Percentiles rank a stretch among this genome's conserved stretches.
These are phyloP conservation scores for Leucocoprinus leucothites DNA, from an alignment of 768 basidiomycete species.

Conservation along the genomic window DNA sequence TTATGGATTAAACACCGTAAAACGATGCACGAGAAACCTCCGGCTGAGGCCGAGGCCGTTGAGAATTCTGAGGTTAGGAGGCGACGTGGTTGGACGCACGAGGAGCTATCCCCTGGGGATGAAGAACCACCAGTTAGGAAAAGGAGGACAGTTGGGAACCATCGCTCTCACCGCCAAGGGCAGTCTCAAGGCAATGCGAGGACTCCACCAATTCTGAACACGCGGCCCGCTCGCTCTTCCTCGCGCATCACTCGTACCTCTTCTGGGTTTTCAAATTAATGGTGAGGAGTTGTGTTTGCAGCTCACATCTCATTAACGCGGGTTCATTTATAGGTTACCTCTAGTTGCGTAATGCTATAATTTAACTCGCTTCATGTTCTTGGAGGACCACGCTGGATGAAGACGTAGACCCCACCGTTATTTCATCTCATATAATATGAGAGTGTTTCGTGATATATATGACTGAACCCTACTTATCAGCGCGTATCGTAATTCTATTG, in stretches of 20 bases:
- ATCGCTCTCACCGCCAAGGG: not conserved
- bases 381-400: no score
- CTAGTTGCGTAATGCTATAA: not conserved
- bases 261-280: constrained; percentile 1
- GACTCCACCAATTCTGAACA: not conserved
- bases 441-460: no score
- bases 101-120: not conserved
- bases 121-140: not conserved
- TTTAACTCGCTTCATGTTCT: no score
- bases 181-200: not conserved
- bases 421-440: no score
- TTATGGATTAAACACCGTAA: constrained; percentile 12
- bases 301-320: not conserved
- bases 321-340: not conserved
- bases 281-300: not conserved
- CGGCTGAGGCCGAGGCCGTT: not conserved
- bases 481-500: no score
- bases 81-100: not conserved
- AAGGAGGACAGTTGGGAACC: not conserved
- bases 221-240: not conserved
- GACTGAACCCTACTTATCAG: no score
- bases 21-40: not conserved
- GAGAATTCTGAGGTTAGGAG: not conserved
- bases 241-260: constrained; percentile 5
- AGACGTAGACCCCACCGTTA: no score